Percentiles rank a stretch among this genome's conserved stretches.
Evolutionary conservation across 2,329 filamentous ascomycete genomes (phyloP).

Genomic region (Neofusicoccum laricinum): DNA sequence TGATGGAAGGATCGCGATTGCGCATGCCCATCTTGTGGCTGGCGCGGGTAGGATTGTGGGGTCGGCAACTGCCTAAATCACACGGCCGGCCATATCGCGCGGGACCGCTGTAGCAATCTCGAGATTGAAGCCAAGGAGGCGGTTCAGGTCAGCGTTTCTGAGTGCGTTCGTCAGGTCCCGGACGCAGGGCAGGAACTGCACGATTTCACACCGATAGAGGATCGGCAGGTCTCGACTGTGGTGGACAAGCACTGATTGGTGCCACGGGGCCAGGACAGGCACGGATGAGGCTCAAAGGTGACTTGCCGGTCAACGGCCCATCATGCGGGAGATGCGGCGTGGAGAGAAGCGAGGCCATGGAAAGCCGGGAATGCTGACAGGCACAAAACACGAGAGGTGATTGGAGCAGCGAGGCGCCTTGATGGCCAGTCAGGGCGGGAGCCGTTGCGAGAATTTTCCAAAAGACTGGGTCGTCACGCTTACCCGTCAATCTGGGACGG

Average conservation of each 20-base stretch:
- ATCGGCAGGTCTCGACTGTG: background rate
- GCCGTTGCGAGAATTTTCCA: constrained; percentile 1
- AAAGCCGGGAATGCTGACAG: background rate
- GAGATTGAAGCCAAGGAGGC: too few species aligned
- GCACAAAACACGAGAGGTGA: background rate
- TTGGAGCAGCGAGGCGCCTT: background rate
- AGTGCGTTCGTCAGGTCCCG: too few species aligned
- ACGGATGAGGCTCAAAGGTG: constrained; percentile 2
- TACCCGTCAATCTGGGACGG: constrained; percentile 6
- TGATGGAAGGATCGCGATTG: background rate
- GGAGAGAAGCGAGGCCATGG: background rate
- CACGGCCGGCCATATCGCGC: too few species aligned
- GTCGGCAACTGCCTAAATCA: background rate
- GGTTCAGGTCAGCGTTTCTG: background rate
- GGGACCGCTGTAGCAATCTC: too few species aligned
- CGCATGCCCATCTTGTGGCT: background rate
- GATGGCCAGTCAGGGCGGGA: background rate
- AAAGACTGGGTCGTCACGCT: constrained; percentile 3
- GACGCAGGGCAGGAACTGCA: too few species aligned
- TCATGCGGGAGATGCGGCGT: background rate
- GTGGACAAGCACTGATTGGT: background rate
- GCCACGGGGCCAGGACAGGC: constrained; percentile 1
- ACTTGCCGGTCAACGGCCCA: background rate
- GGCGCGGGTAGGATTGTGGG: background rate
- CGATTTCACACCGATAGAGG: background rate